Evolutionary conservation across 2,329 filamentous ascomycete genomes (phyloP).

Genomic region (Pochonia chlamydosporia): DNA sequence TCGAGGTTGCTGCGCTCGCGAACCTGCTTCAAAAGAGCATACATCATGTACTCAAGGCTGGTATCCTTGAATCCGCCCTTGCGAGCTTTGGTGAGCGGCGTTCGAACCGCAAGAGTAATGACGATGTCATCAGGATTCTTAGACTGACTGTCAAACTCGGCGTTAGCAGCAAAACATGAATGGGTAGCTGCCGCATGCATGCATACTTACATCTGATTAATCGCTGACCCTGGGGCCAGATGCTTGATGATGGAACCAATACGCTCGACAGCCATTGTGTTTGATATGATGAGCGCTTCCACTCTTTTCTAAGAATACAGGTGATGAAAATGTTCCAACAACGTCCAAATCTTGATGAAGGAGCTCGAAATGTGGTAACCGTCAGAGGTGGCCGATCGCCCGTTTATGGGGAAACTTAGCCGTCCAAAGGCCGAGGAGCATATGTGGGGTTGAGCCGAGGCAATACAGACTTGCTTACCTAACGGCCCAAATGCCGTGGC

Average conservation of each 20-base stretch:
- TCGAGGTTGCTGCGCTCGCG: constrained; percentile 69
- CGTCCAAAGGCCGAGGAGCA: constrained; percentile 13
- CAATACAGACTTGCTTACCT: constrained; percentile 14
- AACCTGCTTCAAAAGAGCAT: constrained; percentile 74
- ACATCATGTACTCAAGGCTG: constrained; percentile 77
- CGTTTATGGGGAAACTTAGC: constrained; percentile 15
- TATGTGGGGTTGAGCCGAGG: constrained; percentile 26
- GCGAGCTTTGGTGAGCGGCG: constrained; percentile 78
- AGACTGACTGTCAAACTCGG: constrained; percentile 55
- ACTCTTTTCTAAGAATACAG: not conserved
- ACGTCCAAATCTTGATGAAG: not conserved
- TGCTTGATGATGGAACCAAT: constrained; percentile 85
- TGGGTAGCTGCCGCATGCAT: not conserved
- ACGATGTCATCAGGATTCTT: constrained; percentile 96
- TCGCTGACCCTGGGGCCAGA: constrained; percentile 64
- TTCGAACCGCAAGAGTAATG: constrained; percentile 87
- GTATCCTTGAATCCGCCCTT: constrained; percentile 98
- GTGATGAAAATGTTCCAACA: not conserved
- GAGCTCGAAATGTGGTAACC: not conserved
- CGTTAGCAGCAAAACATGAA: not conserved
- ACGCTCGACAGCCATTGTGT: constrained; percentile 73
- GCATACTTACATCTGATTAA: constrained; percentile 68
- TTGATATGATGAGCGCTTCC: not conserved
- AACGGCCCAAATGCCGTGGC: not conserved
- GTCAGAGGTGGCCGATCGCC: not conserved